A percentile compares a stretch with the other conserved stretches of the same genome.
Evolutionary conservation across 768 basidiomycete species (phyloP).

Genomic region (Inosperma sp.): DNA sequence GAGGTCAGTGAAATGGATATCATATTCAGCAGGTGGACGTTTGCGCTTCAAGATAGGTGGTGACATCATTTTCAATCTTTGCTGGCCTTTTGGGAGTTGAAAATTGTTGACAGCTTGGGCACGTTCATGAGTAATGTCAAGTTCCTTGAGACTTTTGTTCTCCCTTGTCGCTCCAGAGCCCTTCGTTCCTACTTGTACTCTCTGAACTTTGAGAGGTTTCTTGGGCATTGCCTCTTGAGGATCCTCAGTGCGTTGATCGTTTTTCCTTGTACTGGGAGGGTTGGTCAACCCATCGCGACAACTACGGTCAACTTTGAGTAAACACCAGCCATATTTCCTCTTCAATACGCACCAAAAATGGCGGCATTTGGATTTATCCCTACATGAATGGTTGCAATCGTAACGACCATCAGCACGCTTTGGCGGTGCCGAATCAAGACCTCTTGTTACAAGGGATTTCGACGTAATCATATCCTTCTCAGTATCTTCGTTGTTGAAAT

Average conservation of each 20-base stretch:
- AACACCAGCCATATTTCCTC: constrained; percentile 5
- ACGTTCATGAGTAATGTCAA: constrained; percentile 42
- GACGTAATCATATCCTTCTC: no score
- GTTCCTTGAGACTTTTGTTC: constrained; percentile 33
- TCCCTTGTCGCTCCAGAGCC: constrained; percentile 15
- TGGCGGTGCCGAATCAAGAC: neutral
- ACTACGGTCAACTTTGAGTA: constrained; percentile 32
- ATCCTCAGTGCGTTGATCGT: constrained; percentile 5
- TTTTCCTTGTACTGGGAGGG: constrained; percentile 35
- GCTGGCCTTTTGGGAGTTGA: constrained; percentile 32
- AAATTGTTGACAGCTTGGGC: constrained; percentile 39
- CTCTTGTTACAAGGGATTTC: neutral
- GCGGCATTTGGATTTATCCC: constrained; percentile 68
- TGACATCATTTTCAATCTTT: constrained; percentile 43
- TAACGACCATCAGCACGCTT: constrained; percentile 12
- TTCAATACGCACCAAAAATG: constrained; percentile 60
- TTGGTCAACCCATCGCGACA: constrained; percentile 66
- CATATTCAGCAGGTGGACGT: constrained; percentile 39
- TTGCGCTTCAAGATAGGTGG: constrained; percentile 26
- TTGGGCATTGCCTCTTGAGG: neutral
- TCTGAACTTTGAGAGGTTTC: constrained; percentile 12
- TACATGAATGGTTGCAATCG: constrained; percentile 80
- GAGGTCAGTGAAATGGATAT: constrained; percentile 46
- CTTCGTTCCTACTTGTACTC: constrained; percentile 8
- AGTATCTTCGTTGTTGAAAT: no score